Percentiles rank a stretch among this genome's conserved stretches.
Evolutionary conservation across 2,329 filamentous ascomycete species (phyloP).

Genomic region (Fusarium algeriense): DNA sequence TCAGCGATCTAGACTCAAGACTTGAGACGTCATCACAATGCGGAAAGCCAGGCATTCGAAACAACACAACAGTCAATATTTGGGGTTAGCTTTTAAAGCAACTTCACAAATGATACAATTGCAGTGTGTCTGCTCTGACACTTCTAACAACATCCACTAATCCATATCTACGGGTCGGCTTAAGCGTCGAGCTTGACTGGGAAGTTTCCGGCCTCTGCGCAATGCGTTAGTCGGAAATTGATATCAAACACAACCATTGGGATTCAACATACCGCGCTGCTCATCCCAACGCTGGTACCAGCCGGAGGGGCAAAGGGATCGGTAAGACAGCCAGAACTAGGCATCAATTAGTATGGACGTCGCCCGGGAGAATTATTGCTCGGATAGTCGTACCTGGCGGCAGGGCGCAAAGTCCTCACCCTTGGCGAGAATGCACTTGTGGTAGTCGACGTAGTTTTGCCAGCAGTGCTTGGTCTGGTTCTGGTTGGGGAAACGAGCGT

Average conservation of each 20-base stretch:
- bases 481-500: conserved; percentile 98
- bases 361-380: conserved; percentile 1
- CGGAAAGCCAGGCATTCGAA: conserved; percentile 21
- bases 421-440: conserved; percentile 99
- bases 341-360: conserved; percentile 35
- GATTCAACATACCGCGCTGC: conserved; percentile 81
- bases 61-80: conserved; percentile 41
- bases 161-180: conserved; percentile 44
- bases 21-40: conserved; percentile 27
- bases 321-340: conserved; percentile 96
- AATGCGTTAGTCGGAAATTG: conserved; percentile 47
- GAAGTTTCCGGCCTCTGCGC: conserved; percentile 75
- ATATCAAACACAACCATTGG: background rate
- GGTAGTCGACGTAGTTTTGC: conserved; percentile 99
- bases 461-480: conserved; percentile 99
- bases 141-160: conserved; percentile 47
- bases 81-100: conserved; percentile 46
- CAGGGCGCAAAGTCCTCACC: conserved; percentile 98
- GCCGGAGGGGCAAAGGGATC: conserved; percentile 94
- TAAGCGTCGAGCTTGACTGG: conserved; percentile 74
- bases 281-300: conserved; percentile 98
- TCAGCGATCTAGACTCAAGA: conserved; percentile 20
- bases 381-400: conserved; percentile 77
- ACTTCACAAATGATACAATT: conserved; percentile 54
- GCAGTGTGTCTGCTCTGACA: conserved; percentile 51